These are phyloP conservation scores for Dalbergia cultrata DNA, from an alignment of 306 rosid genomes.

Conservation along the genomic window DNA sequence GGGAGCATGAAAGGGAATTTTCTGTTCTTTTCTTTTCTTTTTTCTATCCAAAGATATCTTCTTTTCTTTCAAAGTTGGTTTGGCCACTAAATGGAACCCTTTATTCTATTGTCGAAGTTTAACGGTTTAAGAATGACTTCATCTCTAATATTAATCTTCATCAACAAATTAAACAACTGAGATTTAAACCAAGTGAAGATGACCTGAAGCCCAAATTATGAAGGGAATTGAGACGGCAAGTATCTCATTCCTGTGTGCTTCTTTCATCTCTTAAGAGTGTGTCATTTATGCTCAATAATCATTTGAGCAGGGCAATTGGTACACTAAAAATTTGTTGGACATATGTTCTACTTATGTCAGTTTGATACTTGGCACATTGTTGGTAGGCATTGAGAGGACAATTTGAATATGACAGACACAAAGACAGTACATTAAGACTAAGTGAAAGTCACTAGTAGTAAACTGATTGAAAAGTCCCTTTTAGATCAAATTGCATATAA, in stretches of 20 bases:
- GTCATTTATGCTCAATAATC: constrained; percentile 25
- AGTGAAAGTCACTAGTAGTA: neutral
- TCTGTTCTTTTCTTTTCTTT: neutral
- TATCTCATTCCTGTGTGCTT: constrained; percentile 45
- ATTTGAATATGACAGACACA: neutral
- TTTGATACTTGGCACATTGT: neutral
- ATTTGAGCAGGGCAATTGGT: constrained; percentile 5
- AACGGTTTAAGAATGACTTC: constrained; percentile 32
- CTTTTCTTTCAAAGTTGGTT: constrained; percentile 6
- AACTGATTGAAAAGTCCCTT: neutral
- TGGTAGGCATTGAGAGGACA: neutral
- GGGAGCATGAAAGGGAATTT: constrained; percentile 29
- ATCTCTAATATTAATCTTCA: constrained; percentile 46
- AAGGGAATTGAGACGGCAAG: constrained; percentile 30
- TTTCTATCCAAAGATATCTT: neutral
- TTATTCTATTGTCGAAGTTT: constrained; percentile 26
- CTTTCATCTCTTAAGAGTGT: constrained; percentile 32
- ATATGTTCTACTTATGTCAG: constrained; percentile 20
- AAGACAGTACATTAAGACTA: neutral
- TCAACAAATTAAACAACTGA: constrained; percentile 38
- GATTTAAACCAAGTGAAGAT: constrained; percentile 2
- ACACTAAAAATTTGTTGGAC: too few species aligned
- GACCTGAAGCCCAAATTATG: constrained; percentile 22
- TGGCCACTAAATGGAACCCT: constrained; percentile 35
- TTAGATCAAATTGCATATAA: too few species aligned